Percentiles rank a stretch among this genome's conserved stretches.
Evolutionary conservation across 257 asterid genomes (phyloP).

Genomic region (Osmanthus fragrans): DNA sequence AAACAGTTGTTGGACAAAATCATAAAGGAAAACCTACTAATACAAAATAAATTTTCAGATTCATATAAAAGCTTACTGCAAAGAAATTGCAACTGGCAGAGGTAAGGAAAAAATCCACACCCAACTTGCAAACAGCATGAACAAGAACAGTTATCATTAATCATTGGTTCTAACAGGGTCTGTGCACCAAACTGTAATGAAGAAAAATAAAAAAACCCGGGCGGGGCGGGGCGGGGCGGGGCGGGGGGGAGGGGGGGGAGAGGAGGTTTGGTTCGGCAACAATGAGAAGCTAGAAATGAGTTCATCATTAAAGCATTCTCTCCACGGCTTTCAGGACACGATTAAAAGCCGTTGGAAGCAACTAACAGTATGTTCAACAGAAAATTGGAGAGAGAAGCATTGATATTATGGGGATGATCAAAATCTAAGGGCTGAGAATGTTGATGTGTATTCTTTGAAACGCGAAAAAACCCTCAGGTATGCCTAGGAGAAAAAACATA

Average conservation of each 20-base stretch:
- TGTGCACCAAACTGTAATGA: background rate
- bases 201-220: background rate
- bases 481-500: background rate
- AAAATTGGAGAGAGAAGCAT: slow-evolving; percentile 1
- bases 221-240: too few species aligned
- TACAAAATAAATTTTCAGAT: background rate
- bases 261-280: background rate
- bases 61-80: background rate
- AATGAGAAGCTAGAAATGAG: background rate
- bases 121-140: background rate
- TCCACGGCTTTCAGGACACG: background rate
- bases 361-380: background rate
- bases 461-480: background rate
- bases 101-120: background rate
- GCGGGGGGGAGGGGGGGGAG: too few species aligned
- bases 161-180: background rate
- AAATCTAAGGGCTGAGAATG: background rate
- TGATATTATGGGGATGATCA: background rate
- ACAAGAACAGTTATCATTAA: background rate
- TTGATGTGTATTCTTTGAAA: background rate
- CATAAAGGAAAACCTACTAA: background rate
- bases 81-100: background rate
- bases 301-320: background rate
- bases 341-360: background rate
- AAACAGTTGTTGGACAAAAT: background rate